Evolutionary conservation across 1,139 yeast species (phyloP).

Genomic region (Meyerozyma athensensis): DNA sequence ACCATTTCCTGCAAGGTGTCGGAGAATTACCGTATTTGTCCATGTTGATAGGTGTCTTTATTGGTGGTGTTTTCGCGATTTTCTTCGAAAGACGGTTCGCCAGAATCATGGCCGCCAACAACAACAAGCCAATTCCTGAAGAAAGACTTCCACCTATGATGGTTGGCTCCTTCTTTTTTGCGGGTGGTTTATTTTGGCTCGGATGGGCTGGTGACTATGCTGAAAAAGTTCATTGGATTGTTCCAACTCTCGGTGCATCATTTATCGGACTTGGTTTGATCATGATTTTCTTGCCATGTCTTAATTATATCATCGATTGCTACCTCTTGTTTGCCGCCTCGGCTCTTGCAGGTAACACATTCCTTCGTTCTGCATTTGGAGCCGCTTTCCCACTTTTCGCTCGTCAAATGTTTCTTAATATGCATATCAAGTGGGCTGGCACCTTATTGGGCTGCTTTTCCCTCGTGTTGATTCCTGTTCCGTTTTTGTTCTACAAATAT

Average conservation of each 20-base stretch:
- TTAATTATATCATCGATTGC: slow-evolving; percentile 77
- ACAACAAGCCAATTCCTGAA: slow-evolving; percentile 69
- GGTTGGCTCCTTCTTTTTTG: slow-evolving; percentile 62
- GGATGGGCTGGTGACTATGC: slow-evolving; percentile 81
- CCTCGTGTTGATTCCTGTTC: slow-evolving; percentile 61
- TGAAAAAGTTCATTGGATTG: slow-evolving; percentile 71
- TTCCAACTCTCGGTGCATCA: slow-evolving; percentile 71
- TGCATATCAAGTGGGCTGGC: slow-evolving; percentile 84
- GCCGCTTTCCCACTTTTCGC: slow-evolving; percentile 48
- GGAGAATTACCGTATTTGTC: slow-evolving; percentile 62
- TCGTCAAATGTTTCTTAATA: slow-evolving; percentile 62
- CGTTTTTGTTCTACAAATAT: slow-evolving; percentile 61
- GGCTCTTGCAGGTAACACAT: slow-evolving; percentile 85
- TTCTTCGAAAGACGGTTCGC: slow-evolving; percentile 25
- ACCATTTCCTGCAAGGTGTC: slow-evolving; percentile 50
- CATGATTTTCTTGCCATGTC: slow-evolving; percentile 69
- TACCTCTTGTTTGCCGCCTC: slow-evolving; percentile 81
- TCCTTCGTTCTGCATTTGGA: slow-evolving; percentile 59
- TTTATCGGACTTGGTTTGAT: slow-evolving; percentile 73
- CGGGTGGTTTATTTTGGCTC: slow-evolving; percentile 78
- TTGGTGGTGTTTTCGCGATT: slow-evolving; percentile 46
- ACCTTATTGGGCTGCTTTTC: slow-evolving; percentile 70
- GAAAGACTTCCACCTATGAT: slow-evolving; percentile 74
- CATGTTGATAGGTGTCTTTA: slow-evolving; percentile 54
- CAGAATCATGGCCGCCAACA: slow-evolving; percentile 37